phyloP scores from a whole-genome alignment of 768 basidiomycete species.

The Leccinum truebloodii region DNA sequence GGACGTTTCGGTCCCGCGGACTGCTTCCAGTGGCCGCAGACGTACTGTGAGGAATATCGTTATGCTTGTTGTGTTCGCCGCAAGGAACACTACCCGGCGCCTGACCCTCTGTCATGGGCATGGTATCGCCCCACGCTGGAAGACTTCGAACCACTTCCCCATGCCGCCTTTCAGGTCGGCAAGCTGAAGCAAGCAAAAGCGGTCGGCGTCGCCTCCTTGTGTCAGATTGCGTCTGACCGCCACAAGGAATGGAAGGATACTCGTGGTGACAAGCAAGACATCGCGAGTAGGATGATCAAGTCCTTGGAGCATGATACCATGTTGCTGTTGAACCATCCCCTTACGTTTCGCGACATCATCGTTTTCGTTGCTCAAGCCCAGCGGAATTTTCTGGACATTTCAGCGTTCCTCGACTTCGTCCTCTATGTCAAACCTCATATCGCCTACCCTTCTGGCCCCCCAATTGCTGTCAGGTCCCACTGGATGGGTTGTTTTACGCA shows the following conservation, averaged over 20 bases:
- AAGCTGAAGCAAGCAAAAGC: background rate
- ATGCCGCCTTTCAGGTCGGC: background rate
- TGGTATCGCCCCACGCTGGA: background rate
- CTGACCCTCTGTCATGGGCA: background rate
- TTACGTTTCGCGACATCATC: background rate
- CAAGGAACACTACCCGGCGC: background rate
- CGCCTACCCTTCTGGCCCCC: background rate
- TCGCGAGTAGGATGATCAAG: background rate
- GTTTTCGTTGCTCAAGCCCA: background rate
- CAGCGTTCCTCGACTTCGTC: background rate
- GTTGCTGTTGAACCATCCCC: background rate
- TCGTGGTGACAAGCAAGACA: background rate
- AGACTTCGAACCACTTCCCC: background rate
- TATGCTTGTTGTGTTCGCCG: background rate
- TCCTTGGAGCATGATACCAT: background rate
- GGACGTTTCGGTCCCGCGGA: background rate
- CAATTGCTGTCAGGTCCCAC: too few relatives aligned
- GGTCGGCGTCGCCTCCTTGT: background rate
- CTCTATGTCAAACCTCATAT: background rate
- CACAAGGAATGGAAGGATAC: background rate
- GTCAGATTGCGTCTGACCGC: background rate
- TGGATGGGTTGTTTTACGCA: background rate
- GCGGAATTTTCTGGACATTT: background rate
- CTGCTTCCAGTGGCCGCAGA: background rate
- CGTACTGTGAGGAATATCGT: background rate